Conservation (phyloP, 148 eudicot species). For the Persicaria maculosa region DNA sequence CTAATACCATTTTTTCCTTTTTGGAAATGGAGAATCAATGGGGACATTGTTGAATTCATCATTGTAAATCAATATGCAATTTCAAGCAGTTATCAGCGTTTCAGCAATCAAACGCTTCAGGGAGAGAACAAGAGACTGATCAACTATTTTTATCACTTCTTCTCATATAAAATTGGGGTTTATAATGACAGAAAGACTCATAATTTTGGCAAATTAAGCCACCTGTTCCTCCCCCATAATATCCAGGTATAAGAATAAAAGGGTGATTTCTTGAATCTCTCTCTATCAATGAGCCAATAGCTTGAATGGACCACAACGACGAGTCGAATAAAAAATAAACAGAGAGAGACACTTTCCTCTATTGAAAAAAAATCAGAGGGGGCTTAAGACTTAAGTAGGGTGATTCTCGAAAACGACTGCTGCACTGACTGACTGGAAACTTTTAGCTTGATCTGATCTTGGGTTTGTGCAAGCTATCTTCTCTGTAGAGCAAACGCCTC, state of each 20-base stretch:
- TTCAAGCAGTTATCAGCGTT: too few species aligned
- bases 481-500: slow-evolving; percentile 13
- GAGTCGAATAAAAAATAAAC: background rate
- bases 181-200: background rate
- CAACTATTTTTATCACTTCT: background rate
- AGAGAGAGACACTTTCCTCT: background rate
- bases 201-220: background rate
- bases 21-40: too few species aligned
- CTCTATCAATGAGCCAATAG: background rate
- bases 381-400: too few species aligned
- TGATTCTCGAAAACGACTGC: too few species aligned
- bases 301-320: background rate
- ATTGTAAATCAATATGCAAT: too few species aligned
- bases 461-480: slow-evolving; percentile 6
- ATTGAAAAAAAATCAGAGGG: background rate
- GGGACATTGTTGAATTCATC: too few species aligned
- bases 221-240: background rate
- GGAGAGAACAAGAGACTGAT: background rate
- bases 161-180: background rate
- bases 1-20: too few species aligned
- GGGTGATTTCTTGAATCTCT: background rate
- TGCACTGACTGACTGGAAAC: background rate
- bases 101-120: background rate
- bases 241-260: background rate
- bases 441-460: slow-evolving; percentile 8